Percentiles rank a stretch among this genome's conserved stretches.
phyloP scores from a whole-genome alignment of 1,284 basidiomycete species.

The Trametes sp. region DNA sequence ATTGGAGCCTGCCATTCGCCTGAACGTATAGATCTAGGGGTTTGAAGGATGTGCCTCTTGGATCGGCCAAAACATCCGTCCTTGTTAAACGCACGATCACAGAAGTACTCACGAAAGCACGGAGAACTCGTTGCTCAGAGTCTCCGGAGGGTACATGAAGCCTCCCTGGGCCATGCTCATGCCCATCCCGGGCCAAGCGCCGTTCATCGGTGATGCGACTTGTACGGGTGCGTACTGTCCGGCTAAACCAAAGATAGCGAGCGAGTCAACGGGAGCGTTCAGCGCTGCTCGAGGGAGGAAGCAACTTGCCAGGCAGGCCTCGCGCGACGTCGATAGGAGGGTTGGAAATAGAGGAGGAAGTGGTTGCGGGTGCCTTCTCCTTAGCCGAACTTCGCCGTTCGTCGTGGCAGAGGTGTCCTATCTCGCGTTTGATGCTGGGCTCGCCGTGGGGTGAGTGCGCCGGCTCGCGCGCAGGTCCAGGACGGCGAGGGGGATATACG shows the following conservation, averaged over 20 bases:
- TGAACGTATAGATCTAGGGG: no score
- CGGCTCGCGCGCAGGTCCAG: not conserved
- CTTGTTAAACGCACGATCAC: conserved; percentile 12
- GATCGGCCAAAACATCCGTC: not conserved
- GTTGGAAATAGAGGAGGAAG: conserved; percentile 45
- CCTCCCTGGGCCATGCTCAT: conserved; percentile 53
- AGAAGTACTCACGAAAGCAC: conserved; percentile 69
- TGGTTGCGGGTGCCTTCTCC: conserved; percentile 49
- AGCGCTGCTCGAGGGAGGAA: conserved; percentile 18
- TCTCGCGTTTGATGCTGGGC: conserved; percentile 87
- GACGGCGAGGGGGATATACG: conserved; percentile 41
- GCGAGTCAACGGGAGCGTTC: conserved; percentile 27
- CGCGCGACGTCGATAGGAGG: conserved; percentile 39
- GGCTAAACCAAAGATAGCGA: conserved; percentile 12
- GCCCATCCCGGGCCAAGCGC: conserved; percentile 57
- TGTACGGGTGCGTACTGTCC: conserved; percentile 40
- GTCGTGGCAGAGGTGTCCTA: conserved; percentile 90
- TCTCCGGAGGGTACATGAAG: conserved; percentile 73
- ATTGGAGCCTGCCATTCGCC: no score
- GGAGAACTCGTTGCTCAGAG: conserved; percentile 81
- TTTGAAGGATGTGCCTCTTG: no score
- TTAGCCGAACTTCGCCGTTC: conserved; percentile 67
- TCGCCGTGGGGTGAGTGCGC: conserved; percentile 14
- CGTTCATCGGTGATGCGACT: conserved; percentile 43
- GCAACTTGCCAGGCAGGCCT: conserved; percentile 37